These are phyloP conservation scores for Ceratobasidium sp. DNA, from an alignment of 1,284 basidiomycete species.

Conservation along the genomic window DNA sequence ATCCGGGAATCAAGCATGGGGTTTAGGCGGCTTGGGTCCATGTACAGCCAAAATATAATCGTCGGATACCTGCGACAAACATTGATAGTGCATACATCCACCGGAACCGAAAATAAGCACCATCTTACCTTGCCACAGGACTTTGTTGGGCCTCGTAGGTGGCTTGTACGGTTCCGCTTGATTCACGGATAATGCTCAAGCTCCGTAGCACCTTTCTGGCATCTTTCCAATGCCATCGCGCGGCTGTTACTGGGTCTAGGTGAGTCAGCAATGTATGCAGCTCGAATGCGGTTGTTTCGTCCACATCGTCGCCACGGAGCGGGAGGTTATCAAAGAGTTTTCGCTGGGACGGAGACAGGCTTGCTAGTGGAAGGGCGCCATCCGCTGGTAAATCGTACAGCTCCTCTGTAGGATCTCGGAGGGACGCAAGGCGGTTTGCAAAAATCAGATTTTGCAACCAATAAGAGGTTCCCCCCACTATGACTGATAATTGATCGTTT, in stretches of 20 bases:
- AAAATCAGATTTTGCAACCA: constrained; percentile 95
- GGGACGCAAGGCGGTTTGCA: constrained; percentile 65
- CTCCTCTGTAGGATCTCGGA: constrained; percentile 42
- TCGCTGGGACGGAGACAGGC: constrained; percentile 58
- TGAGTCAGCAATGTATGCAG: constrained; percentile 71
- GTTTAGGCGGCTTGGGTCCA: constrained; percentile 69
- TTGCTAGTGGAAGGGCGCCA: constrained; percentile 43
- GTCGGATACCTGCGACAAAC: constrained; percentile 72
- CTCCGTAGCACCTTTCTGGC: constrained; percentile 87
- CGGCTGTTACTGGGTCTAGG: constrained; percentile 79
- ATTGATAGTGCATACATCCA: background rate
- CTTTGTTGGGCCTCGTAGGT: constrained; percentile 10
- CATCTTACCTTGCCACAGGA: constrained; percentile 37
- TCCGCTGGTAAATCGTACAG: constrained; percentile 43
- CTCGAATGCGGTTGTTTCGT: constrained; percentile 62
- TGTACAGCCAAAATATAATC: constrained; percentile 92
- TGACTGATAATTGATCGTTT: constrained; percentile 74
- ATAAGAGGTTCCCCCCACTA: constrained; percentile 96
- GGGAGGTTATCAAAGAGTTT: constrained; percentile 63
- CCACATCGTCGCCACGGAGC: constrained; percentile 55
- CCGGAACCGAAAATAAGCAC: background rate
- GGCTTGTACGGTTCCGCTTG: constrained; percentile 39
- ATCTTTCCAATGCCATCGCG: constrained; percentile 95
- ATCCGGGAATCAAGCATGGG: constrained; percentile 79
- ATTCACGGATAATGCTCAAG: constrained; percentile 78